A percentile compares a stretch with the other conserved stretches of the same genome.
These are phyloP conservation scores for Fraxinus albicans DNA, from an alignment of 305 asterid genomes.

Conservation along the genomic window DNA sequence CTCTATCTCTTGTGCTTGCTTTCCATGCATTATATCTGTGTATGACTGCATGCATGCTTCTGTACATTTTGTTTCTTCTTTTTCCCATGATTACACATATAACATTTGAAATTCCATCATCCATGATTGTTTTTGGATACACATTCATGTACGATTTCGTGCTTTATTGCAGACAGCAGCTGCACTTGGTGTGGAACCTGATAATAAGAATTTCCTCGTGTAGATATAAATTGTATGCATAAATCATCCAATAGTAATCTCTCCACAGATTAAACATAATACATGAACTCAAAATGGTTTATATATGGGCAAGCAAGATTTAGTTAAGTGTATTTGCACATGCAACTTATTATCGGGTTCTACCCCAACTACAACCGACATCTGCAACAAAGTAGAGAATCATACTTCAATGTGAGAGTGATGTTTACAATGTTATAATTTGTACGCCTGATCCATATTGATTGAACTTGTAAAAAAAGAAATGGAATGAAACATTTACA, in stretches of 20 bases:
- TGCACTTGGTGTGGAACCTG: conserved; percentile 57
- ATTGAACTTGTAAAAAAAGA: no score
- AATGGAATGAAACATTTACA: no score
- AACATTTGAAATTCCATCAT: neutral
- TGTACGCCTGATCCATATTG: no score
- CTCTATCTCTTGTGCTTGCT: neutral
- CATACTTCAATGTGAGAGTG: no score
- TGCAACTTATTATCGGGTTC: neutral
- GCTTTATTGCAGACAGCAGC: conserved; percentile 45
- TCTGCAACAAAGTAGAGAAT: neutral
- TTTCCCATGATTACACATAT: neutral
- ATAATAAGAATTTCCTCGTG: conserved; percentile 42
- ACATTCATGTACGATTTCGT: neutral
- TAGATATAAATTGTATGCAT: no score
- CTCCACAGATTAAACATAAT: no score
- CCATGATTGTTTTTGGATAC: neutral
- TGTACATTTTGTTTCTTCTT: neutral
- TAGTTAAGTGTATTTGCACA: no score
- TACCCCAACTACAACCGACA: conserved; percentile 16
- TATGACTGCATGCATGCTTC: neutral
- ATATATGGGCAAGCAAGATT: no score
- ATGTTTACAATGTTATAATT: no score
- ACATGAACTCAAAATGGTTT: no score
- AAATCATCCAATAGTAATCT: no score
- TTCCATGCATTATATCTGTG: neutral